phyloP scores from a whole-genome alignment of 805 yeast species.

The Yarrowia hollandica region DNA sequence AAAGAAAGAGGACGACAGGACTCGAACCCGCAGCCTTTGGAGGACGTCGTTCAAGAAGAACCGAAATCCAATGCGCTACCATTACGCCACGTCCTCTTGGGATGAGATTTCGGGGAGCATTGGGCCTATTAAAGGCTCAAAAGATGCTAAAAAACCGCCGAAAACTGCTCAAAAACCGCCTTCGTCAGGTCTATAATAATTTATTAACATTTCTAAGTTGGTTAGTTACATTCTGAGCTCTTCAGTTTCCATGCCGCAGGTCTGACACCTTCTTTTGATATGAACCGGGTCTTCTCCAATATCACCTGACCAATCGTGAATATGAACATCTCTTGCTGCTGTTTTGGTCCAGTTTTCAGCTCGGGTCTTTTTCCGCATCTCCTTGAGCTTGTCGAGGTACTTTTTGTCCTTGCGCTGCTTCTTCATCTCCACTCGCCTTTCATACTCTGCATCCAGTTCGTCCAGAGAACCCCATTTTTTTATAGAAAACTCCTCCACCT shows the following conservation, averaged over 20 bases:
- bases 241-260: slow-evolving; percentile 82
- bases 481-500: slow-evolving; percentile 90
- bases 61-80: slow-evolving; percentile 29
- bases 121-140: neutral
- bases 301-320: slow-evolving; percentile 45
- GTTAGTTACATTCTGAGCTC: slow-evolving; percentile 45
- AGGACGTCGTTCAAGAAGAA: slow-evolving; percentile 24
- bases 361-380: slow-evolving; percentile 87
- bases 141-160: neutral
- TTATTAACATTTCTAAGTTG: too few relatives aligned
- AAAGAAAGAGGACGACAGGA: slow-evolving; percentile 22
- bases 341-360: slow-evolving; percentile 79
- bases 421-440: slow-evolving; percentile 70
- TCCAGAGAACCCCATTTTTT: slow-evolving; percentile 94
- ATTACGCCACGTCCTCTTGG: slow-evolving; percentile 27
- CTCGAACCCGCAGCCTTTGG: slow-evolving; percentile 29
- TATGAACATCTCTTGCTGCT: slow-evolving; percentile 61
- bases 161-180: too few relatives aligned
- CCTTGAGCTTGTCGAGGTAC: slow-evolving; percentile 73
- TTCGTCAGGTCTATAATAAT: too few relatives aligned
- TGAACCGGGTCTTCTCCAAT: neutral
- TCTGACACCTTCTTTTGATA: slow-evolving; percentile 58
- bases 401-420: slow-evolving; percentile 73
- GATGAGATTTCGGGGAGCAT: neutral
- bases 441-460: slow-evolving; percentile 90